Base-by-base conservation (phyloP, 2,329 filamentous ascomycete species). In the Sarocladiaceae sp. region DNA sequence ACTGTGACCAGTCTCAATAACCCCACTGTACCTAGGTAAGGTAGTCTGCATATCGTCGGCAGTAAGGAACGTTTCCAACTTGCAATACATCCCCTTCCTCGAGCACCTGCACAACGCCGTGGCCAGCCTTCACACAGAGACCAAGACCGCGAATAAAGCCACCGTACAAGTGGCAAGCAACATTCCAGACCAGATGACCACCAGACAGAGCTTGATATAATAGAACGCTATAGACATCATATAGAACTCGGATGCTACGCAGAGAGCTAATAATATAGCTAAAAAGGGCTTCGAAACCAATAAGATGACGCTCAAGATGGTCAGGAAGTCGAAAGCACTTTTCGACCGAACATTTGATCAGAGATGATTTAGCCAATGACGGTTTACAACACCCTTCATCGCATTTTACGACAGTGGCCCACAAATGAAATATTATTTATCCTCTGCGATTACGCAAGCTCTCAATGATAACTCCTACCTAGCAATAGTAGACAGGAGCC, bases 291-390 rank as follows among this genome's bases (percentile, higher is more conserved):
- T 33, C 31, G 31, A 33, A 15, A 15, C 31, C n/a, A 33, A 33
- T 15, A 33, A 33, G 31, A 33, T 33, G 31, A 33, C n/a, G 31
- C 31, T 33, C 31, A 33, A 33, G 31, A 33, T 33, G 31, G 31
- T 33, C 31, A 33, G 31, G 31, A 15, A 33, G 11, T 11, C 31
- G n/a, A 33, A 33, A 33, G 31, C 31, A 33, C 31, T 33, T n/a
- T n/a, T n/a, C n/a, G n/a, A n/a, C n/a, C n/a, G n/a, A n/a, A n/a
- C n/a, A n/a, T n/a, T n/a, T n/a, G n/a, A n/a, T n/a, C n/a, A n/a
- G n/a, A n/a, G n/a, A n/a, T n/a, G n/a, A n/a, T n/a, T n/a, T n/a
- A n/a, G n/a, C n/a, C n/a, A n/a, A n/a, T n/a, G n/a, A n/a, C n/a
- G n/a, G n/a, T n/a, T n/a, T n/a, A n/a, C n/a, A n/a, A n/a, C n/a